These are phyloP conservation scores for Wickerhamiella dianesei DNA, from an alignment of 805 yeast genomes.

Conservation along the genomic window DNA sequence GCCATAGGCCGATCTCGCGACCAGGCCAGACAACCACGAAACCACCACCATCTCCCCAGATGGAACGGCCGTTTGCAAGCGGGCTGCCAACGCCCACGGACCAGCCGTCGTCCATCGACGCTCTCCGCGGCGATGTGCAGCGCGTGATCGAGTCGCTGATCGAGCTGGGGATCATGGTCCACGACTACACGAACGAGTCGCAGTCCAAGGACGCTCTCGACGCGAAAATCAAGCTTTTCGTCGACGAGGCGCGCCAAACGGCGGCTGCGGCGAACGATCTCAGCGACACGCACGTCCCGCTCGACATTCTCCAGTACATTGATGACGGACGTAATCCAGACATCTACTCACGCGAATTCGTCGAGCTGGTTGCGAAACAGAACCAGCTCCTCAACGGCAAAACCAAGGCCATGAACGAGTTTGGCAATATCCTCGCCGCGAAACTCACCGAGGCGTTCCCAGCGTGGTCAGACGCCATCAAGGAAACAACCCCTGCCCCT, in stretches of 20 bases:
- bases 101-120: slow-evolving; percentile 11
- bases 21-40: no score
- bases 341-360: slow-evolving; percentile 90
- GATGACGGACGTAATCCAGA: slow-evolving; percentile 97
- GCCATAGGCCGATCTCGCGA: no score
- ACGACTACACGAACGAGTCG: slow-evolving; percentile 72
- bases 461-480: slow-evolving; percentile 44
- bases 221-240: slow-evolving; percentile 13
- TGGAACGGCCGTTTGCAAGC: slow-evolving; percentile 1
- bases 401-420: slow-evolving; percentile 47
- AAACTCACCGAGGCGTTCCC: slow-evolving; percentile 71
- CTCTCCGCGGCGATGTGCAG: slow-evolving; percentile 30
- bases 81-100: slow-evolving; percentile 18
- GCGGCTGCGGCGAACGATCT: slow-evolving; percentile 11
- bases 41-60: no score
- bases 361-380: slow-evolving; percentile 80
- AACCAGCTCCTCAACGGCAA: slow-evolving; percentile 83
- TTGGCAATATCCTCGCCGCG: slow-evolving; percentile 53
- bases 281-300: slow-evolving; percentile 31
- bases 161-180: slow-evolving; percentile 81
- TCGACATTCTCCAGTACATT: slow-evolving; percentile 79
- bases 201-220: slow-evolving; percentile 54
- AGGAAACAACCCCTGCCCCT: neutral
- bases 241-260: slow-evolving; percentile 14
- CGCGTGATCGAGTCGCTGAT: slow-evolving; percentile 64